Evolutionary conservation across 2,329 filamentous ascomycete genomes (phyloP).

Genomic region (Exophiala sideris): DNA sequence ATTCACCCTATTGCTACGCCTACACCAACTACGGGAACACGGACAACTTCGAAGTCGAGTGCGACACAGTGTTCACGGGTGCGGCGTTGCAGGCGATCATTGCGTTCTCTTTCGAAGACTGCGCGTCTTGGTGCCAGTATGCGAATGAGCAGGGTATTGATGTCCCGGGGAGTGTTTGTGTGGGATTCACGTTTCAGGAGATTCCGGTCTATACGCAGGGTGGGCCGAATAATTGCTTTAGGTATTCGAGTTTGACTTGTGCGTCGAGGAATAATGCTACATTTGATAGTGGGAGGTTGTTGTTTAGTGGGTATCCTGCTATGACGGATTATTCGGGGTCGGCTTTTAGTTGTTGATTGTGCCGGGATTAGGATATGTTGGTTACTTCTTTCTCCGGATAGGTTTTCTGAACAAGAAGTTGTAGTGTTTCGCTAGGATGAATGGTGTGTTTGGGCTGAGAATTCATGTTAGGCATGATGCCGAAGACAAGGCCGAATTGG

Average conservation of each 20-base stretch:
- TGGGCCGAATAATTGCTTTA: slow-evolving; percentile 18
- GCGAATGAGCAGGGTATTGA: slow-evolving; percentile 1
- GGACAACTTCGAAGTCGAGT: slow-evolving; percentile 21
- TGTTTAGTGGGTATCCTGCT: slow-evolving; percentile 15
- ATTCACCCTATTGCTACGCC: slow-evolving; percentile 15
- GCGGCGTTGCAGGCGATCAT: slow-evolving; percentile 6
- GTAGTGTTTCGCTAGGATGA: too few relatives aligned
- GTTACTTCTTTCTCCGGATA: too few relatives aligned
- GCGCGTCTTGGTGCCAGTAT: slow-evolving; percentile 20
- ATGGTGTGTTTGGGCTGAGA: too few relatives aligned
- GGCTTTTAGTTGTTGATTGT: not conserved
- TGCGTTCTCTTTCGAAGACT: slow-evolving; percentile 15
- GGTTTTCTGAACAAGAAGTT: too few relatives aligned
- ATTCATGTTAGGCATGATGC: too few relatives aligned
- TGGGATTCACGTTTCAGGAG: slow-evolving; percentile 17
- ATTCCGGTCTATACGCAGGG: slow-evolving; percentile 4
- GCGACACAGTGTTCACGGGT: slow-evolving; percentile 13
- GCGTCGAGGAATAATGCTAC: slow-evolving; percentile 13
- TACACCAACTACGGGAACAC: slow-evolving; percentile 14
- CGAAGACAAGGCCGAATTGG: too few relatives aligned
- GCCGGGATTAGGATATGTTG: too few relatives aligned
- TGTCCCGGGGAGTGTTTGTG: slow-evolving; percentile 7
- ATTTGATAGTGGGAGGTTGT: slow-evolving; percentile 14
- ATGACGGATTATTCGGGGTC: slow-evolving; percentile 15
- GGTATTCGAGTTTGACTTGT: slow-evolving; percentile 11